Conservation (phyloP, 495 filamentous ascomycete species). For the Aspergillus egyptiacus region DNA sequence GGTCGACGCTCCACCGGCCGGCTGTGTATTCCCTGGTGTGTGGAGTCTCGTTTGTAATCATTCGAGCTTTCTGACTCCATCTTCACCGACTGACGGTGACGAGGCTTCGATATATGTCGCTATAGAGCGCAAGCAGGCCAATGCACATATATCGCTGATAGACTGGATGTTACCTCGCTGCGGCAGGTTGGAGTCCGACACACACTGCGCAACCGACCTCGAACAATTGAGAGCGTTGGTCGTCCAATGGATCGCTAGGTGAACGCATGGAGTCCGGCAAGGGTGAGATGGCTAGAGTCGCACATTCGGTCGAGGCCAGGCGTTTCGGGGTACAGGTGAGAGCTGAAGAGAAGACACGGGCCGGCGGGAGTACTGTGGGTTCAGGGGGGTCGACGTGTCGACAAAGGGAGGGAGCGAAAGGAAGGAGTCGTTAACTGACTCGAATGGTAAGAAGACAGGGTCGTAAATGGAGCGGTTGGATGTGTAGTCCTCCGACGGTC, state of each 20-base stretch:
- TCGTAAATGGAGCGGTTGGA: conserved; percentile 11
- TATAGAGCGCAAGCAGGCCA: conserved; percentile 15
- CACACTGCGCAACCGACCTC: conserved; percentile 31
- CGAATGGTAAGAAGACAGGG: conserved; percentile 8
- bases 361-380: conserved; percentile 10
- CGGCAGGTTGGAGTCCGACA: conserved; percentile 21
- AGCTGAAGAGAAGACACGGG: conserved; percentile 20
- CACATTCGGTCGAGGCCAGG: conserved; percentile 33
- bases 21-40: conserved; percentile 38
- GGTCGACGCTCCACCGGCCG: conserved; percentile 45
- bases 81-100: conserved; percentile 21
- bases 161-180: conserved; percentile 24
- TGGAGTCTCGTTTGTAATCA: conserved; percentile 39
- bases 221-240: conserved; percentile 34
- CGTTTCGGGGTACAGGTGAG: conserved; percentile 28
- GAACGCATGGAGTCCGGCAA: conserved; percentile 43
- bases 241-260: conserved; percentile 34
- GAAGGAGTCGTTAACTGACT: conserved; percentile 9
- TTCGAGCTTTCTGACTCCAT: conserved; percentile 45
- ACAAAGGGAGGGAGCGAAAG: conserved; percentile 18
- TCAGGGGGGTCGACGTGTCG: conserved; percentile 11
- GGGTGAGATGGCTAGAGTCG: conserved; percentile 22
- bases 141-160: conserved; percentile 15
- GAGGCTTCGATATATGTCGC: conserved; percentile 19
- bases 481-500: conserved; percentile 16